phyloP scores from a whole-genome alignment of 2,329 filamentous ascomycete genomes.

The Metarhizium brunneum region DNA sequence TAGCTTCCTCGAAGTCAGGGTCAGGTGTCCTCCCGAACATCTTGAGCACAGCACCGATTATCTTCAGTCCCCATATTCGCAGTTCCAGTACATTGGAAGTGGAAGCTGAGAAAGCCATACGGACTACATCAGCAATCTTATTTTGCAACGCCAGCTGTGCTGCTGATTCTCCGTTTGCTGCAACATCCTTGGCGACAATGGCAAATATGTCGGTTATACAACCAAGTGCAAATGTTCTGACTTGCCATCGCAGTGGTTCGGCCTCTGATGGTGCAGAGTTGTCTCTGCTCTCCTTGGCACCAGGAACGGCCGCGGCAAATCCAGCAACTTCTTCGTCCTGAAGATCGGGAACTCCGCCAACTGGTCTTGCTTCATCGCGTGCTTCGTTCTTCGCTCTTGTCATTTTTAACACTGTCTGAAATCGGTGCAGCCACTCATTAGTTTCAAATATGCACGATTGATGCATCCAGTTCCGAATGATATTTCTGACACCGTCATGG shows the following conservation, averaged over 20 bases:
- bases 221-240: slow-evolving; percentile 85
- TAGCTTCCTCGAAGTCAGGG: slow-evolving; percentile 95
- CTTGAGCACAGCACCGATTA: slow-evolving; percentile 87
- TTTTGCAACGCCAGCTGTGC: slow-evolving; percentile 73
- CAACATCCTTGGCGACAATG: slow-evolving; percentile 68
- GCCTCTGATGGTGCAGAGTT: slow-evolving; percentile 50
- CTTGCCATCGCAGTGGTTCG: slow-evolving; percentile 90
- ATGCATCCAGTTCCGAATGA: slow-evolving; percentile 86
- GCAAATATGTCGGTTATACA: slow-evolving; percentile 76
- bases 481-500: slow-evolving; percentile 73
- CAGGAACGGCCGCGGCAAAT: slow-evolving; percentile 69
- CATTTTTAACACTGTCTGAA: slow-evolving; percentile 83
- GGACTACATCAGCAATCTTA: slow-evolving; percentile 82
- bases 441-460: slow-evolving; percentile 80
- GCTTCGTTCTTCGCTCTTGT: slow-evolving; percentile 60
- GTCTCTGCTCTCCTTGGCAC: slow-evolving; percentile 43
- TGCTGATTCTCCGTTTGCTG: slow-evolving; percentile 67
- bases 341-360: slow-evolving; percentile 58
- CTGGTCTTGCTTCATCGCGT: slow-evolving; percentile 32
- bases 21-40: slow-evolving; percentile 95
- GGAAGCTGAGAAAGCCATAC: slow-evolving; percentile 94
- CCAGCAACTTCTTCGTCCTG: slow-evolving; percentile 96
- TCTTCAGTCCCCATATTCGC: slow-evolving; percentile 82
- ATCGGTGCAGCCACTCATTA: slow-evolving; percentile 76
- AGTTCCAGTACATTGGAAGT: slow-evolving; percentile 88